phyloP scores from a whole-genome alignment of 2,329 filamentous ascomycete species.

The Colletotrichum scovillei region DNA sequence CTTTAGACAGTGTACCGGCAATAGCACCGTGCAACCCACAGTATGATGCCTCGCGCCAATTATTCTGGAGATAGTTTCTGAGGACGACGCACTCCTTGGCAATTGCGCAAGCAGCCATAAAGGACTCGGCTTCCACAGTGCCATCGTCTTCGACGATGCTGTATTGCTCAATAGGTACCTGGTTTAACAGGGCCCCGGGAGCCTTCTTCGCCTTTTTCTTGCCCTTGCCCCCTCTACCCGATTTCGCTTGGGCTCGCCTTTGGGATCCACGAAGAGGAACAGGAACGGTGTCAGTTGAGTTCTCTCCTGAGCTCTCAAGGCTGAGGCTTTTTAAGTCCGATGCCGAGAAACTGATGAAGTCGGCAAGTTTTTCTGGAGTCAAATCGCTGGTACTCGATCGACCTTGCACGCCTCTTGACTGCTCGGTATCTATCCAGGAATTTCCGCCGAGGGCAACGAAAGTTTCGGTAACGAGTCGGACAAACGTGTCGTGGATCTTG shows the following conservation, averaged over 20 bases:
- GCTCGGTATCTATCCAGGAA: conserved; percentile 27
- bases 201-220: conserved; percentile 32
- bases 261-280: neutral
- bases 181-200: conserved; percentile 40
- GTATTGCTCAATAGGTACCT: conserved; percentile 57
- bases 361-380: neutral
- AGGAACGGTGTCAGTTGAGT: neutral
- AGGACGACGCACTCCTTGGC: conserved; percentile 50
- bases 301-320: neutral
- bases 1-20: conserved; percentile 54
- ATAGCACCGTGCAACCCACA: conserved; percentile 56
- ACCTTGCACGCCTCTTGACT: neutral
- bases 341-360: conserved; percentile 1
- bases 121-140: conserved; percentile 52
- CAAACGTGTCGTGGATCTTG: conserved; percentile 52
- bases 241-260: conserved; percentile 36
- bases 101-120: conserved; percentile 55
- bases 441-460: conserved; percentile 50
- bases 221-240: neutral
- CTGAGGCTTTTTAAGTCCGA: neutral
- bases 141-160: conserved; percentile 53
- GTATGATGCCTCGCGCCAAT: conserved; percentile 59
- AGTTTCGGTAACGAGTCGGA: conserved; percentile 47
- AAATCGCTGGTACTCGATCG: neutral
- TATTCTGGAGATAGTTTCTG: conserved; percentile 50